Evolutionary conservation across 2,329 filamentous ascomycete species (phyloP), one percentile per base, ranked within the genome.

Genomic region (Metarhizium sp.): DNA sequence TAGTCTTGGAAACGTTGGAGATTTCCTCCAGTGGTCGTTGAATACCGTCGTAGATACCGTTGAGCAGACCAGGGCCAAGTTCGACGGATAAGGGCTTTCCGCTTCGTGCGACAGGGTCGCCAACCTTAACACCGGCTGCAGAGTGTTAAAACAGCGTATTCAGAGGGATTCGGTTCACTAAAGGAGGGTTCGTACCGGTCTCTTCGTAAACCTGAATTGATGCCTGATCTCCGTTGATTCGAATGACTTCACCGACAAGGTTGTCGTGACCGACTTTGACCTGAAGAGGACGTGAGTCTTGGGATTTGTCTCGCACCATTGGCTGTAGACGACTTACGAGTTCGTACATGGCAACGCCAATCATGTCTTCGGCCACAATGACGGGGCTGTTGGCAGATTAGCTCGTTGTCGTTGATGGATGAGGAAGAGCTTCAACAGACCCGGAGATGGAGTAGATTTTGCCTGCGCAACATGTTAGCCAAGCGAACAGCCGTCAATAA

Each of bases 161-260:
- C 53, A 46, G 13, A 13, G 14, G 14, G 6, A 29, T 14, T 50
- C 38, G 10, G 2, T 40, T 16, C 14, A 40, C 14, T 0, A 40
- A 16, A 16, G 16, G 5, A 51, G 36, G 32, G 11, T n/a, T 16
- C 80, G 59, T 81, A 95, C 91, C 90, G 64, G 94, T 99, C 77
- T 99, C 94, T 74, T 99, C 94, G 78, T 99, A 99, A 63, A 99
- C 94, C 77, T 99, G 94, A 64, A 99, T 95, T 51, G 92, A 96
- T 64, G 91, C 92, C 76, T 92, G 95, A 73, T 99, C 94, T 71
- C 79, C 87, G 67, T 90, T 94, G 76, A 99, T 95, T 72, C 94
- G 88, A 80, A 99, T 99, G 73, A 99, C 94, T 76, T 99, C 94
- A 71, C 94, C 94, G 59, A 95, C 88, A 58, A 99, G 85, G 69